Evolutionary conservation across 2,329 filamentous ascomycete species (phyloP).

Genomic region (Pseudopithomyces maydicus): DNA sequence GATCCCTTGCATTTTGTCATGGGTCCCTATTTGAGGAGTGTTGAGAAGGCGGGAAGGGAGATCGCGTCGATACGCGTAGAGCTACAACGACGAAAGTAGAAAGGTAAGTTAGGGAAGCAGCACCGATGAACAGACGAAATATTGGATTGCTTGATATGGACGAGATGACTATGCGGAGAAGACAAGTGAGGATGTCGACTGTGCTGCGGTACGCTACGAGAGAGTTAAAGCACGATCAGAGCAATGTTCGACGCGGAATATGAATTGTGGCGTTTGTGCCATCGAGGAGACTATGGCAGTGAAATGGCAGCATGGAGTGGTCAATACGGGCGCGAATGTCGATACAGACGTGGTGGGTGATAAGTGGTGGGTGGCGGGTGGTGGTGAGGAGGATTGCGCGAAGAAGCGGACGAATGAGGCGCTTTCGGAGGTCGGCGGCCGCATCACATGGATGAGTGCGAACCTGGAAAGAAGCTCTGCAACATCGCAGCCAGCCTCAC

Average conservation of each 20-base stretch:
- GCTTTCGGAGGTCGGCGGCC: slow-evolving; percentile 10
- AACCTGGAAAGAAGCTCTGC: neutral
- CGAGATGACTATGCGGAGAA: neutral
- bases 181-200: too few relatives aligned
- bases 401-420: slow-evolving; percentile 6
- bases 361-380: neutral
- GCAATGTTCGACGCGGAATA: neutral
- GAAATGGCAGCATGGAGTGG: too few relatives aligned
- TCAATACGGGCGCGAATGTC: slow-evolving; percentile 5
- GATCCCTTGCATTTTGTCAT: slow-evolving; percentile 20
- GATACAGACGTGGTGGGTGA: neutral
- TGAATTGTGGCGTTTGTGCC: neutral
- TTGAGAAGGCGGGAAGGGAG: slow-evolving; percentile 20
- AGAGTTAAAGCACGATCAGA: neutral
- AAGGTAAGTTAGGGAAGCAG: neutral
- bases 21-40: slow-evolving; percentile 16
- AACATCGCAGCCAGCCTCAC: slow-evolving; percentile 19
- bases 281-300: neutral
- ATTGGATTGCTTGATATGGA: slow-evolving; percentile 9
- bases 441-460: slow-evolving; percentile 2
- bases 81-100: neutral
- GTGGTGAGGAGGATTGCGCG: neutral
- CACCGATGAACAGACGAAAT: slow-evolving; percentile 6
- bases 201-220: neutral
- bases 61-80: slow-evolving; percentile 7